Evolutionary conservation across 768 basidiomycete genomes (phyloP).

Genomic region (Auricularia auricula-judae): DNA sequence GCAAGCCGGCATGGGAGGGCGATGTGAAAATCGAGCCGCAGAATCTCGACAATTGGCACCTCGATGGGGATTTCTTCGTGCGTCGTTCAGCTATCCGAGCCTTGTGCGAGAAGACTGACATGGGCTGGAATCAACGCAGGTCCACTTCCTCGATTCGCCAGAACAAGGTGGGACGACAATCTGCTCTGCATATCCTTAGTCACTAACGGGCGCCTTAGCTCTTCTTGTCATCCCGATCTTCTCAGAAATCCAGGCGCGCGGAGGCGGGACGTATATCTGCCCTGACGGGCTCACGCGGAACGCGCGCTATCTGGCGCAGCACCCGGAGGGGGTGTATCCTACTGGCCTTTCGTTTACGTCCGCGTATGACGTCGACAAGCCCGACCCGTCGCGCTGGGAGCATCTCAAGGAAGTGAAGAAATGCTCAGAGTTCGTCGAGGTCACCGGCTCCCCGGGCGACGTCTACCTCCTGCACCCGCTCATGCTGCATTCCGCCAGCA

Average conservation of each 20-base stretch:
- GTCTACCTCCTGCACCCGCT: constrained; percentile 53
- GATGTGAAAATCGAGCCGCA: background rate
- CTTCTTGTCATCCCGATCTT: constrained; percentile 52
- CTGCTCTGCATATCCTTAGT: background rate
- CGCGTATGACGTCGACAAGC: background rate
- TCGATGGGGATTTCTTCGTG: constrained; percentile 13
- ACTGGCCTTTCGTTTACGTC: background rate
- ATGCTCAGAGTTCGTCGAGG: constrained; percentile 7
- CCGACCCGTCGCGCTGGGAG: background rate
- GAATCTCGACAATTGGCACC: constrained; percentile 50
- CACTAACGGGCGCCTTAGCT: background rate
- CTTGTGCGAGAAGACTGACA: background rate
- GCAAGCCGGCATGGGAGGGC: constrained; percentile 25
- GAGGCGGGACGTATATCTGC: constrained; percentile 50
- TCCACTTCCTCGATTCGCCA: constrained; percentile 45
- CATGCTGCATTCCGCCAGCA: constrained; percentile 55
- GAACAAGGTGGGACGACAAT: constrained; percentile 33
- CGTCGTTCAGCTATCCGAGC: background rate
- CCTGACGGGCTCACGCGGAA: constrained; percentile 36
- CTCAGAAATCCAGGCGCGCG: constrained; percentile 40
- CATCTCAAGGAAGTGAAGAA: background rate
- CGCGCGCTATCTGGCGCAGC: constrained; percentile 11
- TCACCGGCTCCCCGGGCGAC: constrained; percentile 50
- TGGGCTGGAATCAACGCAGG: background rate
- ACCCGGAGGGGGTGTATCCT: constrained; percentile 14